These are phyloP conservation scores for Colletotrichum tamarilloi DNA, from an alignment of 2,329 filamentous ascomycete species.

Conservation along the genomic window DNA sequence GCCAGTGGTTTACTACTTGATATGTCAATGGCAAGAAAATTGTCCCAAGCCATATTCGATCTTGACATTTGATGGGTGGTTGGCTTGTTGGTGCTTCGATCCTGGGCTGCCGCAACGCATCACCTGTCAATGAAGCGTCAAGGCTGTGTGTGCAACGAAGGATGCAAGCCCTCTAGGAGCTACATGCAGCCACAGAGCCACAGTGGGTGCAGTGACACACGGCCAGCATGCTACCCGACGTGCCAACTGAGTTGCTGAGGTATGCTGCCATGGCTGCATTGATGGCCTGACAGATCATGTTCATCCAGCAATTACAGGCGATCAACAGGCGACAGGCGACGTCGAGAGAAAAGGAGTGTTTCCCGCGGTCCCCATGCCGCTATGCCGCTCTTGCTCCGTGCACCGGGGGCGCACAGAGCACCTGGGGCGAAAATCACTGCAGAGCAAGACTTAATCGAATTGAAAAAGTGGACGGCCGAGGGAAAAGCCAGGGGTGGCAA, in stretches of 20 bases:
- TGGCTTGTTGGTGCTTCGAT: not conserved
- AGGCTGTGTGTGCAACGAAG: not conserved
- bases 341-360: not conserved
- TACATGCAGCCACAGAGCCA: not conserved
- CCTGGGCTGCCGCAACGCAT: not conserved
- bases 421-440: slow-evolving; percentile 30
- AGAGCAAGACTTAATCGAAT: slow-evolving; percentile 30
- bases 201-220: not conserved
- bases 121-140: slow-evolving; percentile 11
- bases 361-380: not conserved
- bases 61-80: not conserved
- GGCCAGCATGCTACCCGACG: not conserved
- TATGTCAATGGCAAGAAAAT: too few relatives aligned
- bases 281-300: not conserved
- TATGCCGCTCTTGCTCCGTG: not conserved
- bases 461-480: slow-evolving; percentile 28
- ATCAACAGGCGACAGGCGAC: not conserved
- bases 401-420: not conserved
- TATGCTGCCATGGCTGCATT: not conserved
- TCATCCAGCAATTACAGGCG: not conserved
- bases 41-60: too few relatives aligned
- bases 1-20: not conserved
- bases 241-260: too few relatives aligned
- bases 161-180: not conserved
- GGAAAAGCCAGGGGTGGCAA: not conserved